These are phyloP conservation scores for Xylariaceae sp. DNA, from an alignment of 2,329 filamentous ascomycete species.

Conservation along the genomic window DNA sequence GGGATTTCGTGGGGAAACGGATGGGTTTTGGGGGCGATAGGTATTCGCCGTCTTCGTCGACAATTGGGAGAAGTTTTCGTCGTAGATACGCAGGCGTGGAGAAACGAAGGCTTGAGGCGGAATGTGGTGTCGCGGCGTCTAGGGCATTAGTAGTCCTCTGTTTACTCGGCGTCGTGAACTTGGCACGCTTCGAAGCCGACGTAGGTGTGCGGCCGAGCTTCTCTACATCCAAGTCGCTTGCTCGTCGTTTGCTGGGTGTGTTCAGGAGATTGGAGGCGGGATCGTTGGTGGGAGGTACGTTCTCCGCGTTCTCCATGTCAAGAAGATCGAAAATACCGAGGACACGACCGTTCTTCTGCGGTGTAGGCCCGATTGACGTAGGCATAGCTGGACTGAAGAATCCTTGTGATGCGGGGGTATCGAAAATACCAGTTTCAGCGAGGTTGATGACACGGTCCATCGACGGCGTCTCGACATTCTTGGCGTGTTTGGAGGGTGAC, in stretches of 20 bases:
- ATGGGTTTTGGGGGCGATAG: constrained; percentile 45
- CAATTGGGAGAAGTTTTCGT: constrained; percentile 44
- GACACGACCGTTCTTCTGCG: constrained; percentile 71
- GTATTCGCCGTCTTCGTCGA: constrained; percentile 53
- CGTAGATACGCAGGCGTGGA: constrained; percentile 68
- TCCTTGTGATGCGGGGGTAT: constrained; percentile 54
- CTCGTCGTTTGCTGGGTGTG: constrained; percentile 44
- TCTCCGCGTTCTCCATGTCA: constrained; percentile 41
- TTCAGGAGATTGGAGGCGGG: constrained; percentile 33
- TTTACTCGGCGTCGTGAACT: constrained; percentile 61
- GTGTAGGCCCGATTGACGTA: constrained; percentile 68
- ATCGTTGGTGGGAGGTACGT: constrained; percentile 45
- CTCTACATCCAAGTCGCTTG: constrained; percentile 28
- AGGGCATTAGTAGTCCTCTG: constrained; percentile 37
- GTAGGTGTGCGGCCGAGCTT: constrained; percentile 46
- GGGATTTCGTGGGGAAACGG: constrained; percentile 52
- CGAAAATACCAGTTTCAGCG: constrained; percentile 37
- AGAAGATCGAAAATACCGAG: constrained; percentile 73
- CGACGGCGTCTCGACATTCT: constrained; percentile 44
- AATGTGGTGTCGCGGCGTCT: constrained; percentile 42
- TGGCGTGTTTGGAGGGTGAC: constrained; percentile 43
- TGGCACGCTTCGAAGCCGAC: constrained; percentile 55
- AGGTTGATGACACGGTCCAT: constrained; percentile 30
- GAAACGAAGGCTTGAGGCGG: constrained; percentile 53
- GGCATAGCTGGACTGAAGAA: constrained; percentile 56